phyloP scores from a whole-genome alignment of 208 protist species.

The Trypanosoma scelopori region DNA sequence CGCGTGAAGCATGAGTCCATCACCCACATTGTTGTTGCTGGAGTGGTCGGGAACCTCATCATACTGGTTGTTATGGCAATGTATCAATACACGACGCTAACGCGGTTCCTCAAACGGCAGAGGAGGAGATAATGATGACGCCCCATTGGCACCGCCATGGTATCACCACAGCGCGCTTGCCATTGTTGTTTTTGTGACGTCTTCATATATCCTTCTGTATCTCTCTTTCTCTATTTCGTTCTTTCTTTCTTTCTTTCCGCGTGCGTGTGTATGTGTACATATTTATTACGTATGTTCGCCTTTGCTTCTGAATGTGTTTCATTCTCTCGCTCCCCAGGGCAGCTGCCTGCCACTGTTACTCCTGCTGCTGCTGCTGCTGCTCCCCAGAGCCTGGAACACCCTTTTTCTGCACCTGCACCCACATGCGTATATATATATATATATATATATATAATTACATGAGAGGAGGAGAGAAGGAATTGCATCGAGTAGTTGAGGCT shows the following conservation, averaged over 20 bases:
- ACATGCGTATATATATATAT: not conserved
- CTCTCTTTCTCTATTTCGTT: too few species aligned
- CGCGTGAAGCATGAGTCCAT: conserved; percentile 44
- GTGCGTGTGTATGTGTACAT: not conserved
- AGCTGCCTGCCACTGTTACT: not conserved
- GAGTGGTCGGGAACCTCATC: conserved; percentile 49
- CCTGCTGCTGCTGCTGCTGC: not conserved
- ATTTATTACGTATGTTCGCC: not conserved
- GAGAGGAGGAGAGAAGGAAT: too few species aligned
- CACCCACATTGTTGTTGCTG: conserved; percentile 41
- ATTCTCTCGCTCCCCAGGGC: not conserved
- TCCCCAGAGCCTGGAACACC: not conserved
- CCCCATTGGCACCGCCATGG: too few species aligned
- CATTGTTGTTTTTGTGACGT: too few species aligned
- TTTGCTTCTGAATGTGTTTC: conserved; percentile 1
- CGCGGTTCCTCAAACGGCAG: conserved; percentile 41
- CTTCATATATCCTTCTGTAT: too few species aligned
- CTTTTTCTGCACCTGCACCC: not conserved
- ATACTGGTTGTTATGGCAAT: conserved; percentile 49
- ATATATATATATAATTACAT: too few species aligned
- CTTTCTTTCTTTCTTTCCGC: not conserved
- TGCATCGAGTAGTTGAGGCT: not conserved
- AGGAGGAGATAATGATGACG: not conserved
- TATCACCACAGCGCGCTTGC: too few species aligned
- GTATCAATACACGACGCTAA: conserved; percentile 62